Conservation (phyloP, 805 yeast species). For the Kodamaea kaohsiungensis region DNA sequence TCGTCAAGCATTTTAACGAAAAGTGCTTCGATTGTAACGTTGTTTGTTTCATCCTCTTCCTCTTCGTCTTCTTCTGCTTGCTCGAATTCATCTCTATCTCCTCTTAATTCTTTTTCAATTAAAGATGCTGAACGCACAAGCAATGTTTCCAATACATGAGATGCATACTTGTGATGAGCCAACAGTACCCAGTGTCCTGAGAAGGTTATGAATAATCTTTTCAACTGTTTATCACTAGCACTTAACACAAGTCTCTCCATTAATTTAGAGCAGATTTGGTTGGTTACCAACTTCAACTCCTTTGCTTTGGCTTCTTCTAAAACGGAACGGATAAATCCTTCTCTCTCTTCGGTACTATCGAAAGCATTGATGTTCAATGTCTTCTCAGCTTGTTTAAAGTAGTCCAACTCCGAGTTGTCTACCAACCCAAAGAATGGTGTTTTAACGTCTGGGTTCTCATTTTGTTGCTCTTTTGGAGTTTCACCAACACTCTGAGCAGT, state of each 20-base stretch:
- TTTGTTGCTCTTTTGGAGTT: conserved; percentile 7
- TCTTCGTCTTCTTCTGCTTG: conserved; percentile 31
- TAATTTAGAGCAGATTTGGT: conserved; percentile 91
- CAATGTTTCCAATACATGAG: conserved; percentile 90
- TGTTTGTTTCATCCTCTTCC: conserved; percentile 37
- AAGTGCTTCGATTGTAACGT: conserved; percentile 63
- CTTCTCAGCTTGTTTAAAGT: conserved; percentile 90
- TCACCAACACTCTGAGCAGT: conserved; percentile 14
- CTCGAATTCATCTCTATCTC: conserved; percentile 22
- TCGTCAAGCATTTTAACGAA: conserved; percentile 68
- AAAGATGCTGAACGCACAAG: conserved; percentile 72
- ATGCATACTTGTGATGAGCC: conserved; percentile 85
- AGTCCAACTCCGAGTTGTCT: conserved; percentile 81
- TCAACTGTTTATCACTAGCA: conserved; percentile 65
- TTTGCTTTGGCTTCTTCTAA: conserved; percentile 86
- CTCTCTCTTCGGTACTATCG: conserved; percentile 68
- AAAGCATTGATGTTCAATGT: conserved; percentile 81
- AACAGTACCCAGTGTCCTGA: conserved; percentile 74
- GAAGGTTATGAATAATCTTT: conserved; percentile 64
- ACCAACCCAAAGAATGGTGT: conserved; percentile 80
- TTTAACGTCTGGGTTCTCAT: conserved; percentile 18
- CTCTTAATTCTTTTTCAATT: conserved; percentile 68
- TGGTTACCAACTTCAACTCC: conserved; percentile 88
- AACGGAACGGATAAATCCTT: conserved; percentile 71
- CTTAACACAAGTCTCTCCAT: conserved; percentile 80